Evolutionary conservation across 2,329 filamentous ascomycete species (phyloP).

Genomic region (Cercospora nicotianae): DNA sequence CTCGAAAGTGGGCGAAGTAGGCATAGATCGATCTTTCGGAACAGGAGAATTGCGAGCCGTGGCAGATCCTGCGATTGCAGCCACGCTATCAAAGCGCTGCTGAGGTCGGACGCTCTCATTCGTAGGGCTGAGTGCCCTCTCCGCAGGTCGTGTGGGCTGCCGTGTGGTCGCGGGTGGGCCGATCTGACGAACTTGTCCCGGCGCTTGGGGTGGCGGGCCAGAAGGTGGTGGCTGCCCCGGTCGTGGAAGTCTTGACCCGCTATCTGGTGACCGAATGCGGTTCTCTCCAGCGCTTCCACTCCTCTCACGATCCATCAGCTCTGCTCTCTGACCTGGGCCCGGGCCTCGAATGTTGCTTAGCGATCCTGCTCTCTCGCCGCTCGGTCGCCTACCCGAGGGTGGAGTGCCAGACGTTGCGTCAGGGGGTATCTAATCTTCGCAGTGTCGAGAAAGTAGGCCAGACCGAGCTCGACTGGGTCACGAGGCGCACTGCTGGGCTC

Average conservation of each 20-base stretch:
- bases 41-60: constrained; percentile 17
- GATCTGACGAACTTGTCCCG: constrained; percentile 53
- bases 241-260: constrained; percentile 37
- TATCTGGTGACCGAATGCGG: constrained; percentile 28
- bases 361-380: constrained; percentile 34
- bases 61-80: constrained; percentile 16
- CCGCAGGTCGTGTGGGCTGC: constrained; percentile 34
- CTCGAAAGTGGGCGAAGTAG: constrained; percentile 25
- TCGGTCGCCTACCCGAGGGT: constrained; percentile 32
- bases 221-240: constrained; percentile 60
- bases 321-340: constrained; percentile 22
- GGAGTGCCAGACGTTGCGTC: constrained; percentile 52
- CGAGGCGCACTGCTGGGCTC: constrained; percentile 87
- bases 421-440: constrained; percentile 86
- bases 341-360: constrained; percentile 21
- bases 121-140: constrained; percentile 35
- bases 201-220: constrained; percentile 65
- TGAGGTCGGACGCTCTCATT: constrained; percentile 33
- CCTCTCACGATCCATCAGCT: constrained; percentile 34
- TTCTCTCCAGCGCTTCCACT: constrained; percentile 29
- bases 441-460: constrained; percentile 91
- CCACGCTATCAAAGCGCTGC: constrained; percentile 30
- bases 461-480: constrained; percentile 78
- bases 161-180: constrained; percentile 28
- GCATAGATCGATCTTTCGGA: constrained; percentile 21